Evolutionary conservation across 305 asterid species (phyloP).

Genomic region (Fraxinus paxiana): DNA sequence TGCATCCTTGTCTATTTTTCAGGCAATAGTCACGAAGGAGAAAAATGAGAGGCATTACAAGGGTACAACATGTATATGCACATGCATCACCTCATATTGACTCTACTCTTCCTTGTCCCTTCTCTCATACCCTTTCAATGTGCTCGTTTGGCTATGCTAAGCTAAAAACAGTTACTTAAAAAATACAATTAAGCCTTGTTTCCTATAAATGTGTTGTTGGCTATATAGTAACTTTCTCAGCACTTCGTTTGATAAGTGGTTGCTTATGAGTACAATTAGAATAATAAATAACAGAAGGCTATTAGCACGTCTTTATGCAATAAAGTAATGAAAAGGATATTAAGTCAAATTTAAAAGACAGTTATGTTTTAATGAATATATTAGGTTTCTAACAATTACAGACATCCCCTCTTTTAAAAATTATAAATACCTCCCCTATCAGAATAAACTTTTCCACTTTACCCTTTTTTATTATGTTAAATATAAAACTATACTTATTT

Average conservation of each 20-base stretch:
- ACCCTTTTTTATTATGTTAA: neutral
- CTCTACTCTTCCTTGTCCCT: conserved; percentile 2
- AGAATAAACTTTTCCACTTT: neutral
- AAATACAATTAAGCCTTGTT: neutral
- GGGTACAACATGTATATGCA: neutral
- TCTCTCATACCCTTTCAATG: neutral
- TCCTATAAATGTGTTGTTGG: neutral
- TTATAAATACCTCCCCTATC: neutral
- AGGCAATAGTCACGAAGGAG: conserved; percentile 1
- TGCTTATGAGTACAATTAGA: neutral
- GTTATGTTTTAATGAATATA: neutral
- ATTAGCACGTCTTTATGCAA: neutral
- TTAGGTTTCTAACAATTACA: neutral
- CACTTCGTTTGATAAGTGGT: neutral
- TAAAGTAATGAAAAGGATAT: neutral
- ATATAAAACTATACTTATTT: neutral
- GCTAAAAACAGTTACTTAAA: neutral
- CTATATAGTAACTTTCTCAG: neutral
- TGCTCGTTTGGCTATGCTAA: neutral
- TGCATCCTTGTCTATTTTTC: conserved; percentile 2
- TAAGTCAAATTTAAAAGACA: neutral
- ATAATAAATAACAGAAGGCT: neutral
- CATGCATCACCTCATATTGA: neutral
- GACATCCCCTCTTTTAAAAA: neutral
- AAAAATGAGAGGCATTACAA: neutral